Evolutionary conservation across 495 filamentous ascomycete genomes (phyloP), one percentile per base, ranked within the genome.

Genomic region (Neurospora sp.): DNA sequence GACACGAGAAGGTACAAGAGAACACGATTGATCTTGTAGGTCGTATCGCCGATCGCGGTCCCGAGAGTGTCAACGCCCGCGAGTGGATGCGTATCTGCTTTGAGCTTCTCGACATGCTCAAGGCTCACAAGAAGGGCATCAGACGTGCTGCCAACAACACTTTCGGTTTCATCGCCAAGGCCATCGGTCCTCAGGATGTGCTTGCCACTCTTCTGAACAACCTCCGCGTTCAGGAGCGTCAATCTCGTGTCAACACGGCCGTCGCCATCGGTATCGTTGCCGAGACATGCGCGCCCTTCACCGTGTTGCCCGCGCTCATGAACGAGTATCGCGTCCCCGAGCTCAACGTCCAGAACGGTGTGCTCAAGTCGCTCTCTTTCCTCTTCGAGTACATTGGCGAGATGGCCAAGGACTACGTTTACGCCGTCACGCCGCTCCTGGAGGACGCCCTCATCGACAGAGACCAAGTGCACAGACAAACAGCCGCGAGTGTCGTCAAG

Each of bases 11-110:
- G 82, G 96, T 99, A 47, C 96, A 99, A 81, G 96, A 99, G 76
- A 99, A 99, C 82, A 97, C 96, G n/a, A 98, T 99, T 77, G 96
- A 99, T 79, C 86, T 99, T 5, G 96, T 99, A 61, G 96, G 96
- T 75, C 96, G 96, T 86, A 98, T 98, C 76, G 96, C 96, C 47
- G 96, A 99, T 80, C 92, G 96, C 75, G 96, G 96, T 14, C 93
- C 96, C 9, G 95, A 98, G 79, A 93, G 90, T 70, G 96, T 99
- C 77, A 97, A 96, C 78, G 94, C 96, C 18, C 89, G 96, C 78
- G 96, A 99, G 81, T 98, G 96, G 96, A 98, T 99, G 96, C 89
- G 96, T 77, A 99, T 99, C 80, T 98, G 96, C 84, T 99, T 98
- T 81, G 96, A 99, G 85, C 86, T 99, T 68, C 88, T 98, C 44